Base-by-base conservation (phyloP, 2,329 filamentous ascomycete species). In the Diaporthe nobilis region DNA sequence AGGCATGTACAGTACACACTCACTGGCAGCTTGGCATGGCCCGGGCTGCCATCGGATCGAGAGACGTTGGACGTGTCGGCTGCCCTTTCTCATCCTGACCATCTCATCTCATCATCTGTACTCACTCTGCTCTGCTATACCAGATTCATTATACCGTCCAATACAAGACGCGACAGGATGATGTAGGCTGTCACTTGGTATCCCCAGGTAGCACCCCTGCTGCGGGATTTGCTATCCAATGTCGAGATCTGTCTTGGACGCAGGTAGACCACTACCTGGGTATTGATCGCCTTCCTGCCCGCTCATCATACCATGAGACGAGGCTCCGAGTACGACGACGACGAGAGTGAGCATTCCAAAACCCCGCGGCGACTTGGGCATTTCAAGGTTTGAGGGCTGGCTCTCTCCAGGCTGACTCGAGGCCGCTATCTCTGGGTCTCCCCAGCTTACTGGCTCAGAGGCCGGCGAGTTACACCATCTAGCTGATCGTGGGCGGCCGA, bases 391-490 rank as follows among this genome's bases (percentile, higher is more conserved):
- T 53, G 44, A 49, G 28, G 6, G 20, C 37, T 44, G 17, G 9
- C 39, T 22, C 70, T 34, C 28, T 34, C 28, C 44, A 68, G 44
- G 65, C 65, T 68, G 65, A 68, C 65, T 68, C 65, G 65, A 25
- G 65, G 47, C 65, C 44, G 65, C n/a, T 22, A 20, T 68, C 65
- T 51, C 47, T 28, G 65, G 47, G 63, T 37, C 47, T n/a, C 31
- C 63, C 49, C 60, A 53, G 57, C 42, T 47, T 25, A 49, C 37
- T 39, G 53, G 58, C 58, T 73, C 57, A 53, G 44, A 39, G 71
- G 71, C 71, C 71, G 51, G 39, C 53, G 61, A 74, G 72, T 74
- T 74, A 74, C 72, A 74, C 72, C 72, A 74, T 74, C 60, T 53
- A 47, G 60, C 55, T 70, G 72, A 74, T 74, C 72, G 61, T 68